Conservation (phyloP, 768 basidiomycete genomes). For the Leccinum variicolor region DNA sequence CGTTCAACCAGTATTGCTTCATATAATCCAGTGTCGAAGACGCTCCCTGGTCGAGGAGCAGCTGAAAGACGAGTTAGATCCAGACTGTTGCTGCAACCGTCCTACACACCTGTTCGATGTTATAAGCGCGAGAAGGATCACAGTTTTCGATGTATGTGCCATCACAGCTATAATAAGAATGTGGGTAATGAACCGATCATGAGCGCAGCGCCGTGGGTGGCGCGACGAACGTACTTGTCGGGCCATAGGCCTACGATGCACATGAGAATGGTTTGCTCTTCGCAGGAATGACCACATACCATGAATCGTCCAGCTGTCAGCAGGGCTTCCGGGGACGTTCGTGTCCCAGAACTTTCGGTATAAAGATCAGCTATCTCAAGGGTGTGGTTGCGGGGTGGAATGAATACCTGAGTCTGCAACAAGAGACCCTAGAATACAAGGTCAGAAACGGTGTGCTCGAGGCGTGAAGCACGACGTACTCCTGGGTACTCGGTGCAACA, state of each 20-base stretch:
- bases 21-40: conserved; percentile 57
- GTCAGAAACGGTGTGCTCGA: not conserved
- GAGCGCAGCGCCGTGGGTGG: not conserved
- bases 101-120: conserved; percentile 38
- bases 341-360: conserved; percentile 70
- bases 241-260: conserved; percentile 59
- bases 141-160: conserved; percentile 34
- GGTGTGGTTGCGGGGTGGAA: not conserved
- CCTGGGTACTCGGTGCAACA: conserved; percentile 72
- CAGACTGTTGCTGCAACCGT: not conserved
- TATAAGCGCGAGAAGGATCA: conserved; percentile 43
- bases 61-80: conserved; percentile 32
- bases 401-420: conserved; percentile 48
- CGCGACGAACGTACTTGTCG: conserved; percentile 42
- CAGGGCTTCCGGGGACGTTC: conserved; percentile 57
- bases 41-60: conserved; percentile 54
- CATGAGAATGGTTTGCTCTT: not conserved
- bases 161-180: conserved; percentile 47
- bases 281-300: conserved; percentile 36
- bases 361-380: conserved; percentile 1
- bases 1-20: conserved; percentile 61
- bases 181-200: not conserved
- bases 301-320: conserved; percentile 72
- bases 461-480: conserved; percentile 34
- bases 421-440: conserved; percentile 47